These are phyloP conservation scores for Camelina hispida DNA, from an alignment of 345 rosid species.

Conservation along the genomic window DNA sequence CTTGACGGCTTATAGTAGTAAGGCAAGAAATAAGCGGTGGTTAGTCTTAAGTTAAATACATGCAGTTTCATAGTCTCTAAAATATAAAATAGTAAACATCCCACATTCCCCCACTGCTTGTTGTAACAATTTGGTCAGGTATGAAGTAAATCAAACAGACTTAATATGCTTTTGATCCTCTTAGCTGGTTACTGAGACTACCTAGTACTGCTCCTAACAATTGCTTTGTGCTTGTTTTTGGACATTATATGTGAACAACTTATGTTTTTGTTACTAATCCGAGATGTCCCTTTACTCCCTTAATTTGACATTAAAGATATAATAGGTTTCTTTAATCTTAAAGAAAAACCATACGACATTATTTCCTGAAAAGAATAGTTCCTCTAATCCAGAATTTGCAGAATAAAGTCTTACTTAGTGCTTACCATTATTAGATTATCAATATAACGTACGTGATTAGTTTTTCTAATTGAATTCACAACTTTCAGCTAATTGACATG, in stretches of 20 bases:
- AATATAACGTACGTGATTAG: constrained; percentile 2
- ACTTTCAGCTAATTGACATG: constrained; percentile 25
- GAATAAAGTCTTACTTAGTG: constrained; percentile 29
- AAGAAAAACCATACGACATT: constrained; percentile 15
- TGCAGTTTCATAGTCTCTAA: too few relatives aligned
- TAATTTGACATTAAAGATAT: not conserved
- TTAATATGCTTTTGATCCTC: not conserved
- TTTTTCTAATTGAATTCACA: not conserved
- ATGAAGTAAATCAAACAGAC: not conserved
- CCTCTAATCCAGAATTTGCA: constrained; percentile 6
- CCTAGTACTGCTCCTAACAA: not conserved
- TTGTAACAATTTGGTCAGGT: not conserved
- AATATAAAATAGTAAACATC: constrained; percentile 10
- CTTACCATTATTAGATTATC: constrained; percentile 9
- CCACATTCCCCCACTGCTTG: constrained; percentile 16
- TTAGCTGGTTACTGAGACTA: not conserved
- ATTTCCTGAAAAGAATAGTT: not conserved
- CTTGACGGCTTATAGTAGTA: too few relatives aligned
- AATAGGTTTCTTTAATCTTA: not conserved
- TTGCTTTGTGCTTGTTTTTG: not conserved
- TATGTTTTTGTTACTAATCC: too few relatives aligned
- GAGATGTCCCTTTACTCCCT: not conserved
- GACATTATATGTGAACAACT: not conserved
- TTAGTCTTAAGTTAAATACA: too few relatives aligned
- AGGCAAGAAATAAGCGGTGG: too few relatives aligned